A percentile compares a stretch with the other conserved stretches of the same genome.
phyloP scores from a whole-genome alignment of 2,329 filamentous ascomycete species.

The Diaporthe capsici region DNA sequence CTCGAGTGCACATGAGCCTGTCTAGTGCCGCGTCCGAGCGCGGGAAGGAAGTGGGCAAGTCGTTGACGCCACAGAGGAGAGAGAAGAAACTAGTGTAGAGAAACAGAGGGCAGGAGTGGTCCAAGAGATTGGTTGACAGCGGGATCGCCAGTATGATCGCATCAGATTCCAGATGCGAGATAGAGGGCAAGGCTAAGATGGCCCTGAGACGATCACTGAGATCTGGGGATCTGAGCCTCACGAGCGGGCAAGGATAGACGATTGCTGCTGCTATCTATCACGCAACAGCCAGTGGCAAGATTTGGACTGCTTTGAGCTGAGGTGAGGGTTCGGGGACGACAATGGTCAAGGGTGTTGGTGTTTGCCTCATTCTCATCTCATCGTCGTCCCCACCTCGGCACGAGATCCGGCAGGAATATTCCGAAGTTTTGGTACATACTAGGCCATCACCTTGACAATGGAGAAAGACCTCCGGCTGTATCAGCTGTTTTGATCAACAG shows the following conservation, averaged over 20 bases:
- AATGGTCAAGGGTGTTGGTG: not conserved
- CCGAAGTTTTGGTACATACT: not conserved
- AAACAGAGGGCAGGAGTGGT: not conserved
- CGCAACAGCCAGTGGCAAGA: not conserved
- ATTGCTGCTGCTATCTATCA: not conserved
- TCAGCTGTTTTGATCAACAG: not conserved
- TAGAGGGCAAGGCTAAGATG: not conserved
- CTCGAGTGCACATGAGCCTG: not conserved
- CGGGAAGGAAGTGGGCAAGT: not conserved
- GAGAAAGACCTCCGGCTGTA: not conserved
- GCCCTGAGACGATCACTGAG: not conserved
- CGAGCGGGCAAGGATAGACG: not conserved
- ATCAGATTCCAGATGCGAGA: slow-evolving; percentile 16
- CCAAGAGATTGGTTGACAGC: slow-evolving; percentile 8
- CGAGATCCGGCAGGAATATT: slow-evolving; percentile 12
- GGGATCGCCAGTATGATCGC: slow-evolving; percentile 11
- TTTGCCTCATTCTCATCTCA: slow-evolving; percentile 11
- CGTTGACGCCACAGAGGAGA: not conserved
- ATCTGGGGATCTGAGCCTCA: not conserved
- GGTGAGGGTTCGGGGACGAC: slow-evolving; percentile 8
- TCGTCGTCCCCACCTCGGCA: not conserved
- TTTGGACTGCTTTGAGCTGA: not conserved
- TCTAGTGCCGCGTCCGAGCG: slow-evolving; percentile 6
- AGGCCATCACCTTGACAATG: not conserved
- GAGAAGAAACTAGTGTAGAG: not conserved